Base-by-base conservation (phyloP, 2,329 filamentous ascomycete genomes). In the Cytospora paraplurivora region DNA sequence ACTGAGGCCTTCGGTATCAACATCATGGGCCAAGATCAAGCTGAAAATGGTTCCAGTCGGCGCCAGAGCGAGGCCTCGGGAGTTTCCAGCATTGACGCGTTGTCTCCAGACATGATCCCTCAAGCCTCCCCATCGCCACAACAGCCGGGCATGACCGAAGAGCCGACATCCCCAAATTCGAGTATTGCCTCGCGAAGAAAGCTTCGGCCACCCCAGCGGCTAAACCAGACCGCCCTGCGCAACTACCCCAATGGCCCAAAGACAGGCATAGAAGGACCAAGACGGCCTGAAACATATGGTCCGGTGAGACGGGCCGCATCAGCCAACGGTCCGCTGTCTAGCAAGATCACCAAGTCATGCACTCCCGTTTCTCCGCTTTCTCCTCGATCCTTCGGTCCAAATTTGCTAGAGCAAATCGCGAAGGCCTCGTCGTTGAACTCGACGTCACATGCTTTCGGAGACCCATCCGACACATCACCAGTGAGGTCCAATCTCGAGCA, bases 221-320 rank as follows among this genome's bases (percentile, higher is more conserved):
- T 85, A n/a, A 77, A 79, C 34, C 76, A 82, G 49, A 74, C 74
- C 11, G 76, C 79, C 10, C 72, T 81, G 21, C 78, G 81, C 58
- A 79, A 75, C 67, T 78, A 75, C 49, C 78, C 81, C 0, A 77
- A 74, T 33, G 76, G 75, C 3, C 78, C 81, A 8, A 82, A 80
- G 71, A 81, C 81, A 0, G 80, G 76, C 1, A 68, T 81, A 6
- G 84, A 85, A n/a, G 71, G 77, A 59, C 69, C 76, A 19, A 78
- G 78, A 68, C 75, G 81, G 37, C 68, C 74, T 19, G 82, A 84
- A 32, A 73, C 77, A 19, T 74, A 77, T 2, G 78, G 78, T 64
- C 79, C 81, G 2, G 83, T 86, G 74, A 79, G 82, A 32, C 80
- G 84, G 50, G 83, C 85, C 51, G 79, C 80, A 15, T 86, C 84